Evolutionary conservation across 2,329 filamentous ascomycete species (phyloP).

Genomic region (Pseudopithomyces maydicus): DNA sequence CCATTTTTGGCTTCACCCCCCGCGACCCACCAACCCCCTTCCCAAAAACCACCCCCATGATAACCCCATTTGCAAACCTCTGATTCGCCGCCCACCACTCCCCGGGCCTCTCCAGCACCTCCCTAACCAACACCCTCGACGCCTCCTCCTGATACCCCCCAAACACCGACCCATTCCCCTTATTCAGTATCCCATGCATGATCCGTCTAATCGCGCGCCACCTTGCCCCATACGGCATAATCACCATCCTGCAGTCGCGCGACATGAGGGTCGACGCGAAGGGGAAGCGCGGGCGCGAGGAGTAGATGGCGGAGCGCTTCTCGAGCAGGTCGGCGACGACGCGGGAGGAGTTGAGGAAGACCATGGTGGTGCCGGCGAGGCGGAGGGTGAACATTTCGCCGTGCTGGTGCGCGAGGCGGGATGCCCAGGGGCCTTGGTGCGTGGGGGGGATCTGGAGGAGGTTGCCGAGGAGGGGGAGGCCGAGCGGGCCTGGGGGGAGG

Average conservation of each 20-base stretch:
- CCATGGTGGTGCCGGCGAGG: constrained; percentile 16
- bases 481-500: constrained; percentile 13
- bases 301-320: constrained; percentile 22
- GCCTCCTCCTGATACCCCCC: constrained; percentile 40
- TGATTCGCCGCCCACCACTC: constrained; percentile 30
- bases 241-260: constrained; percentile 31
- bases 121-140: constrained; percentile 30
- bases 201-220: constrained; percentile 37
- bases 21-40: constrained; percentile 11
- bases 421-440: constrained; percentile 21
- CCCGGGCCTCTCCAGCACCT: constrained; percentile 30
- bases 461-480: constrained; percentile 21
- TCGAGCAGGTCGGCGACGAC: constrained; percentile 21
- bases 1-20: neutral
- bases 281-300: constrained; percentile 19
- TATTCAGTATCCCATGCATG: constrained; percentile 39
- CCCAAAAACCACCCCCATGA: constrained; percentile 43
- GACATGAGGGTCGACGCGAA: constrained; percentile 33
- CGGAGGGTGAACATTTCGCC: constrained; percentile 26
- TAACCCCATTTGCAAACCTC: constrained; percentile 36
- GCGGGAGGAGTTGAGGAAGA: constrained; percentile 25
- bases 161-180: constrained; percentile 26
- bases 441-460: constrained; percentile 19
- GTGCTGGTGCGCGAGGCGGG: constrained; percentile 18
- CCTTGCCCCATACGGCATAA: constrained; percentile 34